A percentile compares a stretch with the other conserved stretches of the same genome.
phyloP scores from a whole-genome alignment of 495 filamentous ascomycete genomes.

The Xylaria sp. region DNA sequence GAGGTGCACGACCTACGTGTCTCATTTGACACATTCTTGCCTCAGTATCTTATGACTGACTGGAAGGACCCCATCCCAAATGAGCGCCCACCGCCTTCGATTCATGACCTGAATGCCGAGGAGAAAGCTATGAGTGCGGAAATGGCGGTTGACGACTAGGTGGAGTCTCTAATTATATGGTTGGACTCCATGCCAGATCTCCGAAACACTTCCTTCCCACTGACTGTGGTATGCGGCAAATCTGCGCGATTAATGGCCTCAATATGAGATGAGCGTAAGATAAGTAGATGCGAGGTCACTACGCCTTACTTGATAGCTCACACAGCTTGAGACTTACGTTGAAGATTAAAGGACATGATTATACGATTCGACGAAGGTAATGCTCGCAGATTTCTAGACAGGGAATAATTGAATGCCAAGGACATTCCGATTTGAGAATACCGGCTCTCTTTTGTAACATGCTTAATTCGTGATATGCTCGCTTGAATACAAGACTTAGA shows the following conservation, averaged over 20 bases:
- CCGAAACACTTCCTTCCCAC: not conserved
- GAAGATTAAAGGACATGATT: not conserved
- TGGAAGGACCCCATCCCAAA: slow-evolving; percentile 65
- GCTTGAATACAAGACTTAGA: not conserved
- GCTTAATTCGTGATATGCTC: not conserved
- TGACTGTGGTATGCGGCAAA: not conserved
- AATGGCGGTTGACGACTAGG: slow-evolving; percentile 28
- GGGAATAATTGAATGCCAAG: not conserved
- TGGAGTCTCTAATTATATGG: not conserved
- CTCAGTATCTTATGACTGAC: slow-evolving; percentile 73
- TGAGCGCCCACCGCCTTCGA: slow-evolving; percentile 44
- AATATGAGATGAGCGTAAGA: not conserved
- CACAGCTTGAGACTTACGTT: not conserved
- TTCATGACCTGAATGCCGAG: slow-evolving; percentile 35
- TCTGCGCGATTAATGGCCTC: not conserved
- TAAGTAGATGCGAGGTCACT: not conserved
- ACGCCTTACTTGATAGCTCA: not conserved
- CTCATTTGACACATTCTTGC: slow-evolving; percentile 67
- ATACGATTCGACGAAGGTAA: not conserved
- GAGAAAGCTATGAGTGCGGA: slow-evolving; percentile 30
- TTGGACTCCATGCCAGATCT: not conserved
- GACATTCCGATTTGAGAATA: not conserved
- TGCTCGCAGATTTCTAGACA: slow-evolving; percentile 9
- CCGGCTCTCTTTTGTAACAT: not conserved
- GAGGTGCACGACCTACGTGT: slow-evolving; percentile 64